Evolutionary conservation across 805 yeast genomes (phyloP).

Genomic region (Ogataea pignaliae): DNA sequence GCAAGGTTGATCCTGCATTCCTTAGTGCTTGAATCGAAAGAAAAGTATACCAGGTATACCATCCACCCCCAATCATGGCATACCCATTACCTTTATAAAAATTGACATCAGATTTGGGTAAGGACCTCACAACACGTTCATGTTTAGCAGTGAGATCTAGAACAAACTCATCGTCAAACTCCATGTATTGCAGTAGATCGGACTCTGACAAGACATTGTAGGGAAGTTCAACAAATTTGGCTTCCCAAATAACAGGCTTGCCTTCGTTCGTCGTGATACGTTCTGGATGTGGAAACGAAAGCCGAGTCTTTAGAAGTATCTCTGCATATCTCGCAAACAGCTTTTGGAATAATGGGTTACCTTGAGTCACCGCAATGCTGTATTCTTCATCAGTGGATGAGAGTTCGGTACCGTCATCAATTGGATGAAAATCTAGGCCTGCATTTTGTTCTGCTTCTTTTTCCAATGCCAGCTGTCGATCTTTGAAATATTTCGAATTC

Average conservation of each 20-base stretch:
- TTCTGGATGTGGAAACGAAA: conserved; percentile 19
- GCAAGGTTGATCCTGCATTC: conserved; percentile 38
- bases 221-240: conserved; percentile 14
- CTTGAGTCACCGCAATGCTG: conserved; percentile 1
- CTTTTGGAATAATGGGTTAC: conserved; percentile 3
- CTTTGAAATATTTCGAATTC: neutral
- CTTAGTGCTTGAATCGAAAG: conserved; percentile 38
- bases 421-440: neutral
- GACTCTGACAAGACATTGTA: conserved; percentile 12
- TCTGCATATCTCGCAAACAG: conserved; percentile 9
- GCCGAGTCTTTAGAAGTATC: conserved; percentile 8
- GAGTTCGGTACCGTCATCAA: neutral
- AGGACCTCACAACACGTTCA: conserved; percentile 34
- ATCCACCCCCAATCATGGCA: conserved; percentile 42
- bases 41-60: conserved; percentile 38
- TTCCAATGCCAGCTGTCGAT: neutral
- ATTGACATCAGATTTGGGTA: conserved; percentile 37
- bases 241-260: conserved; percentile 21
- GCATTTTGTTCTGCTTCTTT: neutral
- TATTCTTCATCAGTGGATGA: neutral
- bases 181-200: conserved; percentile 13
- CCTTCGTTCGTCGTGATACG: conserved; percentile 12
- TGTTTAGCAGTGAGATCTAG: conserved; percentile 45
- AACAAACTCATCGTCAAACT: conserved; percentile 37
- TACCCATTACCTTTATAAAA: conserved; percentile 28